Conservation (phyloP, 345 rosid genomes). For the Syzygium oleosum region DNA sequence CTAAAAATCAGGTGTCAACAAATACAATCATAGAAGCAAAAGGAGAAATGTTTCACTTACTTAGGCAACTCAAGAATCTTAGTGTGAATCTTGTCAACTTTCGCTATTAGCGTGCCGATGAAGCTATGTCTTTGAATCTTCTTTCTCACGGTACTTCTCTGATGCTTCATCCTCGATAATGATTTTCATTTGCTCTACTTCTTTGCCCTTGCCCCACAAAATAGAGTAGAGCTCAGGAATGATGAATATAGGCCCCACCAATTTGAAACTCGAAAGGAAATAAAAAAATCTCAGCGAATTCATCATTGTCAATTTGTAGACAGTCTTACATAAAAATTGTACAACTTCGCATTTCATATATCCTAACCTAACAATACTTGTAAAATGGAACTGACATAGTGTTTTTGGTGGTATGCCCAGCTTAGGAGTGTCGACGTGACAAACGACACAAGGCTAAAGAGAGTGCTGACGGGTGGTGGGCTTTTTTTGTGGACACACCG, state of each 20-base stretch:
- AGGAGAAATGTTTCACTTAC: not conserved
- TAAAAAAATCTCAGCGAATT: not conserved
- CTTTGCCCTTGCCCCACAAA: constrained; percentile 62
- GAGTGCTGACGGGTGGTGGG: constrained; percentile 49
- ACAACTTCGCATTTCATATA: not conserved
- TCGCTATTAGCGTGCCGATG: not conserved
- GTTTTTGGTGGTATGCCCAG: constrained; percentile 52
- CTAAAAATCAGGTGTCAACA: too few species aligned
- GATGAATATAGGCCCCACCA: constrained; percentile 55
- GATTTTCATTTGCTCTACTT: not conserved
- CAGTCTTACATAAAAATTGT: too few species aligned
- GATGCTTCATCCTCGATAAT: not conserved
- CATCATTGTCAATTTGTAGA: not conserved
- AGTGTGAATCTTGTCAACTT: not conserved
- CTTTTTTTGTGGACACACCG: constrained; percentile 70
- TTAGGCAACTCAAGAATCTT: not conserved
- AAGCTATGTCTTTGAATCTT: not conserved
- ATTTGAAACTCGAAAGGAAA: constrained; percentile 12
- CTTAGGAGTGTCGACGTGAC: constrained; percentile 55
- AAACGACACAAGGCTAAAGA: constrained; percentile 71
- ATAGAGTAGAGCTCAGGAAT: constrained; percentile 62
- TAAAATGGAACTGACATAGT: constrained; percentile 16
- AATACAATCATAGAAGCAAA: too few species aligned
- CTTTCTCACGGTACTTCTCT: not conserved
- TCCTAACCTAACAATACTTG: not conserved